Conservation (phyloP, 2,329 filamentous ascomycete genomes). For the Chaetomiaceae sp. region DNA sequence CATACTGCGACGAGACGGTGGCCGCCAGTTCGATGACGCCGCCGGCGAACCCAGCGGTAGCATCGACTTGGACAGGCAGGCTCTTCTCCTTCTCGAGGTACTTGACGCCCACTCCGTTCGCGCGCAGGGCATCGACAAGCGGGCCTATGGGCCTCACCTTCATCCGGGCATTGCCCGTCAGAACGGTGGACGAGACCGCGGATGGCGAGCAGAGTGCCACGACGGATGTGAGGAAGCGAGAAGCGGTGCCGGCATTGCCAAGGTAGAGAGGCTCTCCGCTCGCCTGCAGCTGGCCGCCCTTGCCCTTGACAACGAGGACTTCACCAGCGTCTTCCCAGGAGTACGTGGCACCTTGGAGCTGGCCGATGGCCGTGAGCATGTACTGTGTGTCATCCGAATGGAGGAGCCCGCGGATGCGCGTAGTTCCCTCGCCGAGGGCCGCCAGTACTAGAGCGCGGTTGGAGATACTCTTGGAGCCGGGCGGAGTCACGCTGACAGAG, state of each 20-base stretch:
- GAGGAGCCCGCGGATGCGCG: slow-evolving; percentile 84
- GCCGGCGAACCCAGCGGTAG: slow-evolving; percentile 76
- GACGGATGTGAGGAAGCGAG: slow-evolving; percentile 89
- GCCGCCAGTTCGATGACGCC: slow-evolving; percentile 88
- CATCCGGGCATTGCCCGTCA: slow-evolving; percentile 95
- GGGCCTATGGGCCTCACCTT: slow-evolving; percentile 91
- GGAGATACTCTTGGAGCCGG: slow-evolving; percentile 96
- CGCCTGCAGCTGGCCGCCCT: slow-evolving; percentile 78
- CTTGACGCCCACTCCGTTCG: slow-evolving; percentile 81
- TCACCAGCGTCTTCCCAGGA: slow-evolving; percentile 94
- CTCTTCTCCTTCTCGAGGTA: slow-evolving; percentile 82
- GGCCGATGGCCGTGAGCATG: slow-evolving; percentile 88
- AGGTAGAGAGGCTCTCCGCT: slow-evolving; percentile 78
- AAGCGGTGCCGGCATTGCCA: slow-evolving; percentile 94
- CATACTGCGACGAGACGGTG: slow-evolving; percentile 97
- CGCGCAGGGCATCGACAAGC: slow-evolving; percentile 81
- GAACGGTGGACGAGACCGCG: slow-evolving; percentile 62
- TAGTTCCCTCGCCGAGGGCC: slow-evolving; percentile 79
- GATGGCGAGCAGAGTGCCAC: slow-evolving; percentile 73
- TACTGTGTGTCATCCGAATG: slow-evolving; percentile 97
- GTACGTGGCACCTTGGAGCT: slow-evolving; percentile 81
- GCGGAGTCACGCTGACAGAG: slow-evolving; percentile 74
- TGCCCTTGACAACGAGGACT: slow-evolving; percentile 81
- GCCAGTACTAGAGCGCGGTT: slow-evolving; percentile 93
- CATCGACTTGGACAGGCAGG: slow-evolving; percentile 76